Evolutionary conservation across 2,329 filamentous ascomycete species (phyloP).

Genomic region (Neonectria punicea): DNA sequence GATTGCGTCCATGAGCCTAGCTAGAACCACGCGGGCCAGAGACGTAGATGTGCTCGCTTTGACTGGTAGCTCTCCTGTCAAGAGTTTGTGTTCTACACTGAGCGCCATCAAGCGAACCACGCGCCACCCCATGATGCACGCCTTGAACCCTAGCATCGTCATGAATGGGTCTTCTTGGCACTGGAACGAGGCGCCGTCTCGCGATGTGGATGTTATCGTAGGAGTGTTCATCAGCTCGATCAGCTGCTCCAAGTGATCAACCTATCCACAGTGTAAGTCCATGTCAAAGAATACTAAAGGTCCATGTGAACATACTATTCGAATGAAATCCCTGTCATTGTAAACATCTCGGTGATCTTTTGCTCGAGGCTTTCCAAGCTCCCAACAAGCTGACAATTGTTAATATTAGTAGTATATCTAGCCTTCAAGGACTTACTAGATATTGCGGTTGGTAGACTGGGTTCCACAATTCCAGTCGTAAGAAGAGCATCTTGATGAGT

Average conservation of each 20-base stretch:
- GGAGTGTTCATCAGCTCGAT: slow-evolving; percentile 18
- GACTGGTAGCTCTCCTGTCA: slow-evolving; percentile 5
- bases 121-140: slow-evolving; percentile 26
- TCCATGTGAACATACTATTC: slow-evolving; percentile 1
- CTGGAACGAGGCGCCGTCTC: background rate
- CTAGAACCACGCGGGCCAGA: slow-evolving; percentile 11
- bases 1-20: slow-evolving; percentile 20
- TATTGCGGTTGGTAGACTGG: slow-evolving; percentile 17
- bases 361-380: slow-evolving; percentile 22
- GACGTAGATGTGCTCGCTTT: slow-evolving; percentile 11
- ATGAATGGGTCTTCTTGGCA: slow-evolving; percentile 23
- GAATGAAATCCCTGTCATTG: slow-evolving; percentile 20
- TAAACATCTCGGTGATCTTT: slow-evolving; percentile 23
- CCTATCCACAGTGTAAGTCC: background rate
- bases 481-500: slow-evolving; percentile 24
- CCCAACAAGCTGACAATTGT: slow-evolving; percentile 15
- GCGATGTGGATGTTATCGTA: background rate
- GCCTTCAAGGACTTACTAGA: slow-evolving; percentile 1
- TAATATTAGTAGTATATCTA: background rate
- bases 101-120: slow-evolving; percentile 23
- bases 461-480: slow-evolving; percentile 23
- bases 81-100: slow-evolving; percentile 12
- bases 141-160: slow-evolving; percentile 22
- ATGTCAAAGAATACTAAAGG: background rate
- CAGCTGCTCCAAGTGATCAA: slow-evolving; percentile 22